These are phyloP conservation scores for Pseudoneurospora amorphoporcata DNA, from an alignment of 495 filamentous ascomycete genomes.

Conservation along the genomic window DNA sequence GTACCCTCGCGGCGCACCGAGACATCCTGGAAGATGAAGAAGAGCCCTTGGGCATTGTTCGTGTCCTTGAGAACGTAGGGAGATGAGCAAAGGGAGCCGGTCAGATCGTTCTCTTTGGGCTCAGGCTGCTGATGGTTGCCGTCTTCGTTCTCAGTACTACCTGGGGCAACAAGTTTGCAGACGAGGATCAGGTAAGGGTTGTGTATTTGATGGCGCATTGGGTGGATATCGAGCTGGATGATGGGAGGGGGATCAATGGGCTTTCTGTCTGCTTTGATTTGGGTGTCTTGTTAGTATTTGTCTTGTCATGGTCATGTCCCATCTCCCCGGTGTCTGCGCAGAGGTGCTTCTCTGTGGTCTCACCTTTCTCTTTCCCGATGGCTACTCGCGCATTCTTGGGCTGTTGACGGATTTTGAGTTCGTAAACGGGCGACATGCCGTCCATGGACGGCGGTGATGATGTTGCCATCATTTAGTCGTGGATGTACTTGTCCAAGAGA, in stretches of 20 bases:
- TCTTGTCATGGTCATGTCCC: neutral
- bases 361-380: conserved; percentile 58
- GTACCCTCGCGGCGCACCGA: conserved; percentile 74
- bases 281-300: conserved; percentile 9
- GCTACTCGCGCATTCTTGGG: conserved; percentile 57
- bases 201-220: conserved; percentile 48
- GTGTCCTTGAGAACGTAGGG: conserved; percentile 87
- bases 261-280: conserved; percentile 59
- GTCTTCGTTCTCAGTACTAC: conserved; percentile 38
- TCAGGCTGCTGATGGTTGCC: conserved; percentile 21
- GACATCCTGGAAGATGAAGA: conserved; percentile 94
- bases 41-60: conserved; percentile 85
- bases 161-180: conserved; percentile 43
- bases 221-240: conserved; percentile 67
- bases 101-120: conserved; percentile 46
- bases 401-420: conserved; percentile 56
- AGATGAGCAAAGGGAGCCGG: conserved; percentile 79
- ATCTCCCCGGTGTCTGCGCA: conserved; percentile 19
- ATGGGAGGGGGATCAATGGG: conserved; percentile 93
- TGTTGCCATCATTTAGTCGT: conserved; percentile 6
- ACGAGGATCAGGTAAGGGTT: conserved; percentile 52
- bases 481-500: neutral
- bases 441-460: conserved; percentile 2
- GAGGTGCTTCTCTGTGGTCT: neutral
- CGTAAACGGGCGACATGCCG: conserved; percentile 3